Base-by-base conservation (phyloP, 257 asterid species). In the Solanum lycopersicoides region DNA sequence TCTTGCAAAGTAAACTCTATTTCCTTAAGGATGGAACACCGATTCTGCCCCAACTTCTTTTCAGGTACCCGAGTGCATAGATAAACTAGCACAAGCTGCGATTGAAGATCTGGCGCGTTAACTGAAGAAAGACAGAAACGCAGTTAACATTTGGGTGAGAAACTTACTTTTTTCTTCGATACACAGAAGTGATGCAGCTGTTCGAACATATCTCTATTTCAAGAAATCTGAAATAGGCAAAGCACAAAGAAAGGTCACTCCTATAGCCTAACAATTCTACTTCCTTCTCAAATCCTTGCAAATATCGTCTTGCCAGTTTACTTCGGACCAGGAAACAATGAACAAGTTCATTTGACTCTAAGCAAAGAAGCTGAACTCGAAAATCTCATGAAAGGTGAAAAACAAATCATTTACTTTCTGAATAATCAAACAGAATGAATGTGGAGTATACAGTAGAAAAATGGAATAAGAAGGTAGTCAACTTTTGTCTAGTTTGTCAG, bases 101-200 rank as follows among this genome's bases (percentile, higher is more conserved):
- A 87, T 91, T 97, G 72, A 97, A 97, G 93, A 89, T 97, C 85
- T 97, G 99, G 99, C 99, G n/a, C 96, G 89, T 92, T 97, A 91
- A 97, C 99, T 34, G 99, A 99, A 89, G 99, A 97, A 97, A 97
- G 93, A 97, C 94, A 98, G 99, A 97, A 94, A 97, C 99, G 99
- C 99, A 87, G 94, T 97, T 77, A 97, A 97, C 91, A 95, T n/a
- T 97, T 86, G 99, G 99, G 99, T 97, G 68, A 80, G 85, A n/a
- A 80, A 9, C 68, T 80, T 80, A 30, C 88, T 76, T 98, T 92
- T 90, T 87, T 90, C 86, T 87, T 77, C n/a, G 2, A 21, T 42
- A 85, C 50, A 45, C 21, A 39, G 14, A 44, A 42, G 63, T 21
- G n/a, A 56, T 28, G 80, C 12, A 71, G 71, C 5, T 45, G 25